Base-by-base conservation (phyloP, 129 eudicot species). In the Erigeron canadensis region DNA sequence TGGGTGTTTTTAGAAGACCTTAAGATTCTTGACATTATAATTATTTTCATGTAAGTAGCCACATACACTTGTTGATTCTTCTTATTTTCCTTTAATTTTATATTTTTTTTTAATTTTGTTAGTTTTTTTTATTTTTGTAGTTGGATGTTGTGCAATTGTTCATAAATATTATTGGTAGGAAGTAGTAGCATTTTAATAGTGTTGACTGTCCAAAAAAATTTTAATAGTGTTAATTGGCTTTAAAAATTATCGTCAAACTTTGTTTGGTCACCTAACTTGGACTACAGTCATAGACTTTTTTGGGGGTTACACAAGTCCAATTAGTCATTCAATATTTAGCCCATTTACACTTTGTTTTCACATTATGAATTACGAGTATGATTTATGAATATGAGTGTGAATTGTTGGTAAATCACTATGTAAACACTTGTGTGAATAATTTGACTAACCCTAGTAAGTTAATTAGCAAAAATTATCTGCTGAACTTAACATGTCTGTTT, bases 1-100 rank as follows among this genome's bases (percentile, higher is more conserved):
- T 85, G 88, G 90, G 96, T 63, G 90, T 89, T 72, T 86, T 89
- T 41, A 51, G 48, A 55, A 80, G 85, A 51, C 65, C 69, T 57
- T 77, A 69, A 51, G 61, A 4, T 70, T 57, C 44, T 72, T 67
- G 75, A 55, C 37, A 75, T 17, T 1, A 3, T 57, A 41, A 15
- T 43, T 48, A 41, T 11, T 43, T 48, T 15, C 13, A 61, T 77
- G 76, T 40, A 50, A 53, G 70, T 72, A 76, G 18, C 17, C 22
- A 40, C 19, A 72, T 37, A 72, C 69, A 51, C 59, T 44, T 63
- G 45, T 44, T 62, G 72, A 22, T 23, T 23, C 2, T 5, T 9
- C 18, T 18, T 17, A n/a, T 48, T 6, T 54, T 17, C 2, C 28
- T 54, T 4, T 9, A 5, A 22, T 54, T 54, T 6, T 16, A 16